Evolutionary conservation across 2,329 filamentous ascomycete genomes (phyloP), one percentile per base, ranked within the genome.

Genomic region (Meredithiella fracta): DNA sequence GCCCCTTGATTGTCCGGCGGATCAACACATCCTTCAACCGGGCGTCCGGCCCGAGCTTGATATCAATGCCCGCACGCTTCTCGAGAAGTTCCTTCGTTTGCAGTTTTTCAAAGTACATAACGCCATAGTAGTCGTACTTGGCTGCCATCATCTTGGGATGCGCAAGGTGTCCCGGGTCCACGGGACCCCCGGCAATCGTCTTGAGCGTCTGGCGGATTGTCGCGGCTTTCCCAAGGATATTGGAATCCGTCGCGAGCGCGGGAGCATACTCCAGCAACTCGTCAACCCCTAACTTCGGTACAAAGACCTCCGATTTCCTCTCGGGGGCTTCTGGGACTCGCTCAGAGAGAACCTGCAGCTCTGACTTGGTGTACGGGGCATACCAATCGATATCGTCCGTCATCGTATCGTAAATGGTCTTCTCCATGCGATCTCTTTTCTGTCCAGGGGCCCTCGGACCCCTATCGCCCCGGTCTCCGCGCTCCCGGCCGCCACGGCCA

Each of bases 151-250:
- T 61, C 14, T 62, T 60, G n/a, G 64, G 58, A 57, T 65, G 64
- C 58, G 68, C 60, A 3, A 60, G 58, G 59, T 64, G 62, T 50
- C 65, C 63, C 42, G 62, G 59, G 55, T 66, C 66, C 42, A 69
- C 62, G 38, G 62, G 63, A 40, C 69, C 68, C 8, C 65, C 65
- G n/a, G 64, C 67, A 17, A 72, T 62, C 5, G 65, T 61, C 49
- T 65, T 66, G 52, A 72, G 65, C 54, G 64, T 69, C 58, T 66
- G 62, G 57, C 71, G 58, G 37, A 70, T 65, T 15, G 65, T 62
- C 5, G 68, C 67, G 44, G 61, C 60, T 15, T 64, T 64, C 51
- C 67, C 63, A 22, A 63, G 60, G 3, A 60, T 37, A 15, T 62
- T 62, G 26, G 63, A 62, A 37, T 67, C 65, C 29, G 64, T 59